phyloP scores from a whole-genome alignment of 495 filamentous ascomycete genomes.

The Thermothielavioides terrestris region DNA sequence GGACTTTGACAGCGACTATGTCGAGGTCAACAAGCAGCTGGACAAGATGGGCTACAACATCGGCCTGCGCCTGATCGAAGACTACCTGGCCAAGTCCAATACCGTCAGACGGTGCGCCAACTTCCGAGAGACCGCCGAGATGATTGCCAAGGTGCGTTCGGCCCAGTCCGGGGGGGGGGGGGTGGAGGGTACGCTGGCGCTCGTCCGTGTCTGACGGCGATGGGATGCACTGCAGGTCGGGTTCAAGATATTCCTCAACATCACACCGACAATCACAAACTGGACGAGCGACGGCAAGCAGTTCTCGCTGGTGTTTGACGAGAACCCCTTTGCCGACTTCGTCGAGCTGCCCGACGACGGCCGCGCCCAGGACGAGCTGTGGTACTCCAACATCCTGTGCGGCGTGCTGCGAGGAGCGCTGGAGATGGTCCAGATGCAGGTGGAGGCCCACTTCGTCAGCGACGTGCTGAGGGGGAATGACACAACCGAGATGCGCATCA shows the following conservation, averaged over 20 bases:
- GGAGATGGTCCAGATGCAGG: constrained; percentile 99
- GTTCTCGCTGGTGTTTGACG: constrained; percentile 92
- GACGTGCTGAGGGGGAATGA: constrained; percentile 91
- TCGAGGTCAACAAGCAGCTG: constrained; percentile 90
- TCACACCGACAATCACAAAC: constrained; percentile 89
- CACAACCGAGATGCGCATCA: constrained; percentile 93
- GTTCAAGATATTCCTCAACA: constrained; percentile 98
- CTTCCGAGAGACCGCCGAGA: constrained; percentile 92
- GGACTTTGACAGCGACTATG: constrained; percentile 87
- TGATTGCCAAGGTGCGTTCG: constrained; percentile 75
- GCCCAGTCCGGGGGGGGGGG: not conserved
- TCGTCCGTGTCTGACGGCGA: not conserved
- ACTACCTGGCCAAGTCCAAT: constrained; percentile 91
- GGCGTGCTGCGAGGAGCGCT: constrained; percentile 83
- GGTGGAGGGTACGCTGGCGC: no score
- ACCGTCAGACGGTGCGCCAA: constrained; percentile 76
- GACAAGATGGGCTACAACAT: constrained; percentile 99
- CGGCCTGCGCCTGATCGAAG: constrained; percentile 89
- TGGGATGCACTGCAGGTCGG: constrained; percentile 56
- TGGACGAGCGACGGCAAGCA: constrained; percentile 94
- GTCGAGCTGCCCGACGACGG: constrained; percentile 96
- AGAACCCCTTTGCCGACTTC: constrained; percentile 95
- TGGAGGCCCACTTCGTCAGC: constrained; percentile 94
- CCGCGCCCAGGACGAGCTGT: constrained; percentile 88
- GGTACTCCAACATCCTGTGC: constrained; percentile 97